These are phyloP conservation scores for Pterocarpus santalinus DNA, from an alignment of 306 rosid species.

Conservation along the genomic window DNA sequence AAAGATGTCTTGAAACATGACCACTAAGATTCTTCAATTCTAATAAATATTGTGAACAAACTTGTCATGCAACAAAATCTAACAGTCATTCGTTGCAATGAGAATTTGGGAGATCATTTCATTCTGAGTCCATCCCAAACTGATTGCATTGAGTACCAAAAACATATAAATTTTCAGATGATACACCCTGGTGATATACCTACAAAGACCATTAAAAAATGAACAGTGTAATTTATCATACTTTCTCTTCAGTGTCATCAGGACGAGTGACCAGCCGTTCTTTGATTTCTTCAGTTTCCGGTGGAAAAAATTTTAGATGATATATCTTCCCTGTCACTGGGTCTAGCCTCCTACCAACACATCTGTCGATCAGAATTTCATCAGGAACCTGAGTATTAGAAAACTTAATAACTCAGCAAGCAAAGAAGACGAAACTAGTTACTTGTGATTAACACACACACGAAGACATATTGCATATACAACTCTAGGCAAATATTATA, in stretches of 20 bases:
- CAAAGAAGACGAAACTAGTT: conserved; percentile 20
- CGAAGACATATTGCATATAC: background rate
- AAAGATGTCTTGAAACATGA: conserved; percentile 1
- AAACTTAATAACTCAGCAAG: conserved; percentile 53
- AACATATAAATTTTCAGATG: conserved; percentile 1
- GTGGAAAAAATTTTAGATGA: conserved; percentile 75
- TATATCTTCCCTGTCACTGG: conserved; percentile 89
- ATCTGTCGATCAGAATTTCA: conserved; percentile 98
- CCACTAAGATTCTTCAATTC: background rate
- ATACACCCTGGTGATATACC: conserved; percentile 22
- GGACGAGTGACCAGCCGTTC: conserved; percentile 79
- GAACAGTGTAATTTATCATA: conserved; percentile 43
- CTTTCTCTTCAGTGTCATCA: conserved; percentile 91
- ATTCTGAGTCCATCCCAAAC: conserved; percentile 12
- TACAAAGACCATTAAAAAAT: background rate
- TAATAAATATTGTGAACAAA: conserved; percentile 21
- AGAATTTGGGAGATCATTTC: conserved; percentile 22
- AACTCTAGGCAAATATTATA: conserved; percentile 20
- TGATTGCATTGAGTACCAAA: background rate
- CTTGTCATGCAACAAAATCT: background rate
- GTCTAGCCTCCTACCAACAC: conserved; percentile 92
- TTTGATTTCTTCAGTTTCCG: conserved; percentile 78
- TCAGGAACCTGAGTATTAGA: conserved; percentile 97
- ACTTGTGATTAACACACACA: conserved; percentile 18
- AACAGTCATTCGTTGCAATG: background rate